Percentiles rank a stretch among this genome's conserved stretches.
Conservation (phyloP, 108 stramenopile species). For the Hondaea fermentalgiana region DNA sequence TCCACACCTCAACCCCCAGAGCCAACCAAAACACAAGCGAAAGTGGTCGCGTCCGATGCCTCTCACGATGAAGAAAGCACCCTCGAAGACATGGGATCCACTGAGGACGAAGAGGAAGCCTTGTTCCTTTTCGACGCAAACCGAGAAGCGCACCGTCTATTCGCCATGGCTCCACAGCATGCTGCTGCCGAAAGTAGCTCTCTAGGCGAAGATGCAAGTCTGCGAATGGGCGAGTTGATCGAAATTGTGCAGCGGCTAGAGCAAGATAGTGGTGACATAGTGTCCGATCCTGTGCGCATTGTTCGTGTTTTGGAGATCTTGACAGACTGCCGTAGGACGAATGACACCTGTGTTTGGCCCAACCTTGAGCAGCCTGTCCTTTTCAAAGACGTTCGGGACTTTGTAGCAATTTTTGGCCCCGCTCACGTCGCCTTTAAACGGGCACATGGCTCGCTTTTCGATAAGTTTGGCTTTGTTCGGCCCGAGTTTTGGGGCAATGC, state of each 20-base stretch:
- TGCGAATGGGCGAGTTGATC: too few species aligned
- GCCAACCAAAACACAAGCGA: not conserved
- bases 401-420: not conserved
- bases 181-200: not conserved
- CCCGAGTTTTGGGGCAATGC: not conserved
- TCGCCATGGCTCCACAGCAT: not conserved
- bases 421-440: not conserved
- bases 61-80: not conserved
- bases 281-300: too few species aligned
- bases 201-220: too few species aligned
- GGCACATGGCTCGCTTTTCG: not conserved
- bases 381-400: not conserved
- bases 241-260: too few species aligned
- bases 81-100: not conserved
- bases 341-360: not conserved
- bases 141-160: not conserved
- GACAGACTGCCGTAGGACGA: not conserved
- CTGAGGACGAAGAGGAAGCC: not conserved
- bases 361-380: not conserved
- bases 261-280: too few species aligned
- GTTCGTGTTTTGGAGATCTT: not conserved
- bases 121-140: not conserved
- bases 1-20: not conserved
- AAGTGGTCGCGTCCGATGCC: not conserved
- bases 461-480: not conserved